Evolutionary conservation across 345 rosid species (phyloP), one percentile per base, ranked within the genome.

Genomic region (Ailanthus altissimus): DNA sequence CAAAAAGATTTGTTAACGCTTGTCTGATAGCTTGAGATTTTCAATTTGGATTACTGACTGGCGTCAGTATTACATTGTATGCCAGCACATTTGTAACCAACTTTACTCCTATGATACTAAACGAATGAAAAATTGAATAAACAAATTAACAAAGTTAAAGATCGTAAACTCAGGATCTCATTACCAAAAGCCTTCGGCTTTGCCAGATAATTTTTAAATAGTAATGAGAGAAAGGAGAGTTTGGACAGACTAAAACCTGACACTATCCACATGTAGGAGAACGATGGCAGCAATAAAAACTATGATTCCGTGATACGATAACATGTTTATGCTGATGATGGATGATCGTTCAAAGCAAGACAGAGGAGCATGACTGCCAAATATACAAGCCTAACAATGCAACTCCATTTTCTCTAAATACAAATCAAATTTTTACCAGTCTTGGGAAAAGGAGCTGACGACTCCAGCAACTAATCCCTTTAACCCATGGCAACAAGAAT

Each of bases 321-420:
- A 62, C 78, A 79, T 73, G 69, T 23, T 61, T 75, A 76, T 28
- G 77, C 79, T 72, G 68, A 79, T 75, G 78, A 63, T 68, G 53
- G 63, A 72, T 67, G 36, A 75, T 62, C 25, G 67, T 67, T 62
- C 60, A 50, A 75, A 66, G 53, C 60, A 59, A 53, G 58, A 67
- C 46, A 57, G 15, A 32, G 47, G 63, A 51, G 72, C 50, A 25
- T 49, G 77, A 71, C 79, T 57, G 81, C 66, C 21, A 73, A 46
- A 67, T 72, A 67, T 53, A 65, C 77, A 82, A 71, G 60, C 20
- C 61, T 68, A 75, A 45, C 6, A 76, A 67, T 50, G 56, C 14
- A 64, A 36, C 60, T 76, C 75, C 72, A 36, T 73, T 73, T 77
- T 67, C 80, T 72, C 73, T 61, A 68, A 79, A 61, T 79, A 83